A percentile compares a stretch with the other conserved stretches of the same genome.
phyloP scores from a whole-genome alignment of 1,284 basidiomycete genomes.

The Coniophora puteana region DNA sequence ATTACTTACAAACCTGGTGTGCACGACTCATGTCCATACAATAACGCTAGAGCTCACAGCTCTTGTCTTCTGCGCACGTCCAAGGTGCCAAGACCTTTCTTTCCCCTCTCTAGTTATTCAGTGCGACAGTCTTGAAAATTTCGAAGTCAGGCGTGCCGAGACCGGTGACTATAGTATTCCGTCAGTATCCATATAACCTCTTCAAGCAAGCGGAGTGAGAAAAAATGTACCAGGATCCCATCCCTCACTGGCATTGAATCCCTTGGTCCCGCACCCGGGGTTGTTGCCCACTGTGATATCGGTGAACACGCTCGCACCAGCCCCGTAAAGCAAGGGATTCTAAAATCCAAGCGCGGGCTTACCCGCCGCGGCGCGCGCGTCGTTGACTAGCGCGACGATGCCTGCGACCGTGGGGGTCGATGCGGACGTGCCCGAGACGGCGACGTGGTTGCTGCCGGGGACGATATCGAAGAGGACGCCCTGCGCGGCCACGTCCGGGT shows the following conservation, averaged over 20 bases:
- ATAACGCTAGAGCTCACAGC: too few species aligned
- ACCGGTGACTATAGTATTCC: conserved; percentile 20
- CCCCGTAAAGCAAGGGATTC: too few species aligned
- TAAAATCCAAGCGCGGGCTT: conserved; percentile 46
- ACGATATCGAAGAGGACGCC: conserved; percentile 37
- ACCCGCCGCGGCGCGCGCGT: conserved; percentile 40
- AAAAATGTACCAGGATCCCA: conserved; percentile 23
- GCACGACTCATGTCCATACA: too few species aligned
- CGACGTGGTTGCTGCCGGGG: conserved; percentile 21
- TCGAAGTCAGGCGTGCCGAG: conserved; percentile 30
- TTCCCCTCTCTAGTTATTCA: too few species aligned
- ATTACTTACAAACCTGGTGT: too few species aligned
- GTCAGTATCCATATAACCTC: background rate
- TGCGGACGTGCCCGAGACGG: conserved; percentile 44
- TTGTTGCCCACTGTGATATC: conserved; percentile 32
- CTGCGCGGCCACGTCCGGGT: conserved; percentile 58
- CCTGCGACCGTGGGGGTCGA: conserved; percentile 42
- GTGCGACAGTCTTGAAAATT: too few species aligned
- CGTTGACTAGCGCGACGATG: conserved; percentile 52
- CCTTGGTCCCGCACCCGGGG: conserved; percentile 20
- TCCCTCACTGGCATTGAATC: conserved; percentile 19
- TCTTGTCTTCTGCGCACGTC: too few species aligned
- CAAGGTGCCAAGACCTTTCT: too few species aligned
- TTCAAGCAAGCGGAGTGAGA: background rate
- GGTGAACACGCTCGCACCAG: conserved; percentile 25